These are phyloP conservation scores for Ophiostoma pallidulum DNA, from an alignment of 2,329 filamentous ascomycete genomes.

Conservation along the genomic window DNA sequence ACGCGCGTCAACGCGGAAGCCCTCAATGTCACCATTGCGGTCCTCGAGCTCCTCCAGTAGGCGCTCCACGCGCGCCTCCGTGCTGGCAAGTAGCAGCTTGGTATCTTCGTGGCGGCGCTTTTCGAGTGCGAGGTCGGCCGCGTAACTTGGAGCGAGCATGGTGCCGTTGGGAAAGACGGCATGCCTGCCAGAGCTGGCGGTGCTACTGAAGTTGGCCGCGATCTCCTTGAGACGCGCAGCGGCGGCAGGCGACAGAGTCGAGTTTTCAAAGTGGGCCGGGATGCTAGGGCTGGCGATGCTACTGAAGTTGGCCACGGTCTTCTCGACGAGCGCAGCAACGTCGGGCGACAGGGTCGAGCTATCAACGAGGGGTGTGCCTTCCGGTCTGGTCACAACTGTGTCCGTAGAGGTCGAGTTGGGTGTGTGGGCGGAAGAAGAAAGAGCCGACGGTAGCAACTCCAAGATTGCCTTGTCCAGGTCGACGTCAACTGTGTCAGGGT, in stretches of 20 bases:
- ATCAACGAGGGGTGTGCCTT: not conserved
- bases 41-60: not conserved
- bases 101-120: slow-evolving; percentile 1
- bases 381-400: too few relatives aligned
- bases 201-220: not conserved
- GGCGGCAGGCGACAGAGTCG: not conserved
- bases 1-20: not conserved
- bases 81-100: not conserved
- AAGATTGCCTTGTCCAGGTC: too few relatives aligned
- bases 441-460: too few relatives aligned
- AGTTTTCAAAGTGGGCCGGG: not conserved
- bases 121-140: not conserved
- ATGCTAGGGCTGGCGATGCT: too few relatives aligned
- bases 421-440: not conserved
- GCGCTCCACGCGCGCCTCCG: not conserved
- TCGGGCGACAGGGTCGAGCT: not conserved
- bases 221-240: slow-evolving; percentile 2
- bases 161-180: too few relatives aligned
- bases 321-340: not conserved
- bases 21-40: not conserved
- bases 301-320: too few relatives aligned
- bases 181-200: too few relatives aligned
- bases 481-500: too few relatives aligned
- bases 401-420: not conserved
- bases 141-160: too few relatives aligned